Base-by-base conservation (phyloP, 345 rosid genomes). In the Syzygium grande region DNA sequence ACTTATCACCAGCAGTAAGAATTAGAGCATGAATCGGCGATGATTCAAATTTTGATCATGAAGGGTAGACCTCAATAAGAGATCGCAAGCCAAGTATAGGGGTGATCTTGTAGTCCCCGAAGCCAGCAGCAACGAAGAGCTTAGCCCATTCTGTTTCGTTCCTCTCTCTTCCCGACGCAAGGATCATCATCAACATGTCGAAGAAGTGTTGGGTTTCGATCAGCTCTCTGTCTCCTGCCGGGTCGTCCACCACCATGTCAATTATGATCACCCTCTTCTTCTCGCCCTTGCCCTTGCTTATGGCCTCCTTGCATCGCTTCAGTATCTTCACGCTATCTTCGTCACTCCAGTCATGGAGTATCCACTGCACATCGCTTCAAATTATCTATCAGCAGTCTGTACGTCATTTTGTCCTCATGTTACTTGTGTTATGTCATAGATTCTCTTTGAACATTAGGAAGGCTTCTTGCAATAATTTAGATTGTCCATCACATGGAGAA, bases 121-220 rank as follows among this genome's bases (percentile, higher is more conserved):
- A 90, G 12, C 92, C 89, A 21, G 89, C 84, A 85, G 56, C 80
- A 13, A 23, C 17, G 38, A 90, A 84, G 83, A 90, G 89, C 27
- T 87, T 59, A 6, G 88, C 65, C 92, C 88, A 86, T 84, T 89
- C 87, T 38, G 52, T 89, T 78, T 85, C 86, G 30, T 61, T 83
- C 43, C 91, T 80, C 61, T 88, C 88, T 54, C 63, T 51, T 5
- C 90, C 88, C 1, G 43, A 21, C 12, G 43, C 23, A 46, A 78
- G 5, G 9, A 29, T 29, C 91, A 91, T 86, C 88, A 89, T 86
- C 59, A 85, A 5, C 88, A 85, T 88, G 77, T 89, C 92, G 34
- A 59, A 88, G 55, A 55, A 87, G 51, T 88, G 89, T 9, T 84
- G 78, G 2, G 88, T 88, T 83, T 89, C 63, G 29, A 5, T 80